phyloP scores from a whole-genome alignment of 495 filamentous ascomycete genomes.

The Cercophora newfieldiana region DNA sequence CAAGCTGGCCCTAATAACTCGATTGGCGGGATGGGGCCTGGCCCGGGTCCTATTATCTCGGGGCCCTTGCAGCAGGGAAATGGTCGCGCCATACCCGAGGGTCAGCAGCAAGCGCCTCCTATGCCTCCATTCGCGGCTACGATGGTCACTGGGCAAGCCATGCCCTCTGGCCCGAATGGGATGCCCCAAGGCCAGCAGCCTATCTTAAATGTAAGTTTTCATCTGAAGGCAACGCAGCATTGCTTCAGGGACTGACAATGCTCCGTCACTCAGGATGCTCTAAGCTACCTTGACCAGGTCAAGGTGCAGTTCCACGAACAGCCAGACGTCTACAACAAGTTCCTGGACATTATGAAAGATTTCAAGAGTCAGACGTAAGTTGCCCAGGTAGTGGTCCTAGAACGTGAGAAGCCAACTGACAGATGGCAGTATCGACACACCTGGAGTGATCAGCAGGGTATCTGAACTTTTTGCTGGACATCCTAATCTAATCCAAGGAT shows the following conservation, averaged over 20 bases:
- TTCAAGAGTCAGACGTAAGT: constrained; percentile 97
- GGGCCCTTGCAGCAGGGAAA: constrained; percentile 52
- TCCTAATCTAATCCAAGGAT: constrained; percentile 94
- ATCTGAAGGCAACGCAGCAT: not conserved
- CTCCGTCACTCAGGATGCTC: constrained; percentile 69
- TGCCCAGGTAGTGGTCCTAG: no score
- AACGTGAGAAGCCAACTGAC: constrained; percentile 15
- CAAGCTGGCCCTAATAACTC: constrained; percentile 39
- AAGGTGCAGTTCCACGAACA: constrained; percentile 97
- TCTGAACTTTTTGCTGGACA: constrained; percentile 96
- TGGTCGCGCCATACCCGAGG: constrained; percentile 43
- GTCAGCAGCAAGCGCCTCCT: constrained; percentile 41
- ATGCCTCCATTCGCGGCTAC: constrained; percentile 45
- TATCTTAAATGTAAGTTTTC: constrained; percentile 77
- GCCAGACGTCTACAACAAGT: constrained; percentile 96
- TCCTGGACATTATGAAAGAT: constrained; percentile 99
- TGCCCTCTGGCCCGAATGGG: constrained; percentile 36
- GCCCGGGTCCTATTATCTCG: constrained; percentile 45
- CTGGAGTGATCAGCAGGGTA: constrained; percentile 95
- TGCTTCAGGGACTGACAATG: constrained; percentile 11
- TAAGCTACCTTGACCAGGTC: constrained; percentile 97
- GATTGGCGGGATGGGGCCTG: constrained; percentile 31
- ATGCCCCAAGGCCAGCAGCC: constrained; percentile 89
- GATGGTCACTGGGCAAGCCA: constrained; percentile 32
- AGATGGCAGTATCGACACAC: constrained; percentile 80